A percentile compares a stretch with the other conserved stretches of the same genome.
These are phyloP conservation scores for Strobilomyces dryophilus DNA, from an alignment of 768 basidiomycete genomes.

Conservation along the genomic window DNA sequence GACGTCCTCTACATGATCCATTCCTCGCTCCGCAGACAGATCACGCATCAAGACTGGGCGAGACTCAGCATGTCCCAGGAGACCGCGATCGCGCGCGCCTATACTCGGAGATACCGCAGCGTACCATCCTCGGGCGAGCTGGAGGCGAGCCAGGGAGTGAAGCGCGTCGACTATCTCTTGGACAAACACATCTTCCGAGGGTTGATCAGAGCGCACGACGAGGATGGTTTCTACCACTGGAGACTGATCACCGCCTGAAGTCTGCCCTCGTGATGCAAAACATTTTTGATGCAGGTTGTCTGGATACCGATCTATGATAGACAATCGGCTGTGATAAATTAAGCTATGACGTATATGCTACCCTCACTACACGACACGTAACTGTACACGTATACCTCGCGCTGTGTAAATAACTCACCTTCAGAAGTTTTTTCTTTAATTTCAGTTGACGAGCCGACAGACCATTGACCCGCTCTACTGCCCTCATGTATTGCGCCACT, in stretches of 20 bases:
- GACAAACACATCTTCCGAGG: constrained; percentile 36
- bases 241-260: constrained; percentile 21
- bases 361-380: not conserved
- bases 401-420: not conserved
- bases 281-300: not conserved
- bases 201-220: constrained; percentile 28
- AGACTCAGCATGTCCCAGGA: constrained; percentile 23
- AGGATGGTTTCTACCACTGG: constrained; percentile 30
- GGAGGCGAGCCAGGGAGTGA: constrained; percentile 37
- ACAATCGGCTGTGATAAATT: not conserved
- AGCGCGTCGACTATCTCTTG: constrained; percentile 36
- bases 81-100: constrained; percentile 33
- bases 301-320: constrained; percentile 1
- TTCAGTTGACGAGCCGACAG: too few species aligned
- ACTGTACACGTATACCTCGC: too few species aligned
- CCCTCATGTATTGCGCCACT: not conserved
- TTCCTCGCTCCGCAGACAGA: constrained; percentile 40
- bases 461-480: not conserved
- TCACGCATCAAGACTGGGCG: constrained; percentile 36
- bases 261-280: not conserved
- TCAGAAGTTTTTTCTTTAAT: not conserved
- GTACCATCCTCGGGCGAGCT: constrained; percentile 28
- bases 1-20: constrained; percentile 55
- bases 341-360: constrained; percentile 1
- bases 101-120: constrained; percentile 33